Evolutionary conservation across 805 yeast genomes (phyloP).

Genomic region (Wickerhamiella shivajii): DNA sequence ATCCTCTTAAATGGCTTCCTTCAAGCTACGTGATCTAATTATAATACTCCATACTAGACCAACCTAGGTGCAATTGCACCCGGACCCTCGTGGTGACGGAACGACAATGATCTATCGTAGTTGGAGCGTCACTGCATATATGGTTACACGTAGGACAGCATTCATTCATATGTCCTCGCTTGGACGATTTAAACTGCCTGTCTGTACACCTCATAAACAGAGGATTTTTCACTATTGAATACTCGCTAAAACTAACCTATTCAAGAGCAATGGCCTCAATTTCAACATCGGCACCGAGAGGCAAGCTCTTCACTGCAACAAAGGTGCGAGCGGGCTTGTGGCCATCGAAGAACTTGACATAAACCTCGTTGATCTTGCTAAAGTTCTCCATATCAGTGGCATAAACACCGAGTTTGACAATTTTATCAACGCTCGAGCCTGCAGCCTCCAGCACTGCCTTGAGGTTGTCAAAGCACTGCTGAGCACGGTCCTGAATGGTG

Average conservation of each 20-base stretch:
- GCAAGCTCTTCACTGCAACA: constrained; percentile 85
- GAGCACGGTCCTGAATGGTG: constrained; percentile 33
- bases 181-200: too few species aligned
- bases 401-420: constrained; percentile 80
- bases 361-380: constrained; percentile 72
- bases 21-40: too few species aligned
- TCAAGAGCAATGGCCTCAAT: constrained; percentile 87
- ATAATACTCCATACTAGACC: too few species aligned
- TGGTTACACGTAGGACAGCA: too few species aligned
- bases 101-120: too few species aligned
- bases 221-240: background rate
- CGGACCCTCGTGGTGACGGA: too few species aligned
- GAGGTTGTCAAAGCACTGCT: constrained; percentile 29
- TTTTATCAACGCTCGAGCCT: constrained; percentile 67
- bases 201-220: background rate
- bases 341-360: constrained; percentile 33
- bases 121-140: too few species aligned
- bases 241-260: constrained; percentile 9
- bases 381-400: constrained; percentile 83
- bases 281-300: constrained; percentile 76
- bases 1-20: too few species aligned
- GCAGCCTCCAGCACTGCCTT: constrained; percentile 64
- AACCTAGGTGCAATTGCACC: too few species aligned
- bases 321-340: constrained; percentile 85
- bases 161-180: too few species aligned